A percentile compares a stretch with the other conserved stretches of the same genome.
Evolutionary conservation across 1,139 yeast species (phyloP).

Genomic region (Zygoascus meyerae): DNA sequence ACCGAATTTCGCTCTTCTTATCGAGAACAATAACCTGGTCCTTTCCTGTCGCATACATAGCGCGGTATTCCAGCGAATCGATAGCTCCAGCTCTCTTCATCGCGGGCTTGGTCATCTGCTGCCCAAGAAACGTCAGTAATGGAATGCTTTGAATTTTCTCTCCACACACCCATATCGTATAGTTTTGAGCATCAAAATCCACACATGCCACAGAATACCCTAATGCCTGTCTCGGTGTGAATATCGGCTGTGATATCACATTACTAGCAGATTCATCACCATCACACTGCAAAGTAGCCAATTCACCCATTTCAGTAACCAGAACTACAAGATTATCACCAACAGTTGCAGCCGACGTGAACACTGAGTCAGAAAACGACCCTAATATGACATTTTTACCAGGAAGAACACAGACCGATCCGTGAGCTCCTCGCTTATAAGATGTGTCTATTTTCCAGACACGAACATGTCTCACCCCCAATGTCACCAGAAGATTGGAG

Average conservation of each 20-base stretch:
- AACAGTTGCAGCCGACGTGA: constrained; percentile 38
- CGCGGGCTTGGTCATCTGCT: not conserved
- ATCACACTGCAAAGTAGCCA: constrained; percentile 28
- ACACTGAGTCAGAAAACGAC: constrained; percentile 42
- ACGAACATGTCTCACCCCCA: constrained; percentile 55
- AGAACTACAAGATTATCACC: constrained; percentile 33
- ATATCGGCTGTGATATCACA: constrained; percentile 2
- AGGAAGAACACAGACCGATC: constrained; percentile 38
- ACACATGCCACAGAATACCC: not conserved
- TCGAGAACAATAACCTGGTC: constrained; percentile 8
- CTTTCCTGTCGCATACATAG: not conserved
- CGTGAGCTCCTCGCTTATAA: constrained; percentile 5
- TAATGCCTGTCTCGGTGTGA: constrained; percentile 2
- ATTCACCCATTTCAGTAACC: constrained; percentile 41
- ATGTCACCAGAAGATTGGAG: constrained; percentile 41
- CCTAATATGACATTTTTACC: constrained; percentile 59
- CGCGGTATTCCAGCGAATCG: not conserved
- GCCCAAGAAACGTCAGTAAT: not conserved
- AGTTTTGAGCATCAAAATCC: not conserved
- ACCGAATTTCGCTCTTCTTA: constrained; percentile 12
- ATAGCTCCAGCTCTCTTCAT: not conserved
- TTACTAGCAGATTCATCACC: constrained; percentile 9
- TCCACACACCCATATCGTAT: constrained; percentile 3
- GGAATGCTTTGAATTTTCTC: not conserved
- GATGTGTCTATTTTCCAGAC: constrained; percentile 45